Conservation (phyloP, 1,284 basidiomycete species). For the Sparassis latifolia region DNA sequence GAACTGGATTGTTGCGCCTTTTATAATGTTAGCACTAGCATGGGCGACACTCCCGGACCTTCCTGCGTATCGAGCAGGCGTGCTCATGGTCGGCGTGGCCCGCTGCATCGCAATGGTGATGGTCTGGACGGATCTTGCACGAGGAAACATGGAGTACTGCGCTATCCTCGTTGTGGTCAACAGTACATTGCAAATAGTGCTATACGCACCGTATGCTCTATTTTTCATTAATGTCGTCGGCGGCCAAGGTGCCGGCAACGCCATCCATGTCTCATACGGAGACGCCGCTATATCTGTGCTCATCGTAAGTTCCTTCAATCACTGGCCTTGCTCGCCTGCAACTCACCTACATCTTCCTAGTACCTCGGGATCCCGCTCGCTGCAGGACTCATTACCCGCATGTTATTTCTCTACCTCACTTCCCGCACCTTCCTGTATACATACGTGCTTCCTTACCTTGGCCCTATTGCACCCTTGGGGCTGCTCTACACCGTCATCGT, state of each 20-base stretch:
- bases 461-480: constrained; percentile 66
- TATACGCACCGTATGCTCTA: constrained; percentile 73
- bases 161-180: constrained; percentile 66
- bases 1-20: constrained; percentile 80
- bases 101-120: constrained; percentile 78
- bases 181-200: constrained; percentile 65
- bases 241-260: constrained; percentile 20
- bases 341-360: constrained; percentile 24
- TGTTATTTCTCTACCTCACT: constrained; percentile 42
- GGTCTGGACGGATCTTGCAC: constrained; percentile 80
- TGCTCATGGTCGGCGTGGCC: constrained; percentile 54
- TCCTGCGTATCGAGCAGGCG: constrained; percentile 48
- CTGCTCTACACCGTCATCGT: constrained; percentile 75
- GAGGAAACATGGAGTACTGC: constrained; percentile 72
- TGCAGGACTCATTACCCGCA: constrained; percentile 67
- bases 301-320: constrained; percentile 36
- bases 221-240: constrained; percentile 76
- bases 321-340: not conserved
- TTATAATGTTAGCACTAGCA: constrained; percentile 79
- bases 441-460: constrained; percentile 64
- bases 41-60: constrained; percentile 84
- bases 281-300: constrained; percentile 73
- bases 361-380: constrained; percentile 69
- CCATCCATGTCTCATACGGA: constrained; percentile 57
- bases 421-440: constrained; percentile 44